phyloP scores from a whole-genome alignment of 805 yeast genomes.

The Candida anglica region DNA sequence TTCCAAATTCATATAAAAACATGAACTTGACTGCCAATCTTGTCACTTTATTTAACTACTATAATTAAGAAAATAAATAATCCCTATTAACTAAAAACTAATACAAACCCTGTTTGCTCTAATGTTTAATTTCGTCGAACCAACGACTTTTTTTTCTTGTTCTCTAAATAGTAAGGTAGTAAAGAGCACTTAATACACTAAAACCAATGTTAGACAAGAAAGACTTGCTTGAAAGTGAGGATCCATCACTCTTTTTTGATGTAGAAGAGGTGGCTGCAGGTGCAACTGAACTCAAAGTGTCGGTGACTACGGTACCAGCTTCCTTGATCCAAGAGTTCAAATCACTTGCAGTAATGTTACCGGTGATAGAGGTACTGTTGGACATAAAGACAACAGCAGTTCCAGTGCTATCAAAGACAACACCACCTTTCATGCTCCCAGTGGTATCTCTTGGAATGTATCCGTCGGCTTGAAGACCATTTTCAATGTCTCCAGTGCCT shows the following conservation, averaged over 20 bases:
- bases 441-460: slow-evolving; percentile 51
- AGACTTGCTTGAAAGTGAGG: slow-evolving; percentile 3
- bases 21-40: too few relatives aligned
- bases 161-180: background rate
- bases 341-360: slow-evolving; percentile 39
- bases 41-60: too few relatives aligned
- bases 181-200: slow-evolving; percentile 1
- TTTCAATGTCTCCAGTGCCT: slow-evolving; percentile 58
- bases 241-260: slow-evolving; percentile 21
- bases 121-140: background rate
- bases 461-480: slow-evolving; percentile 57
- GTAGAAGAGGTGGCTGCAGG: slow-evolving; percentile 14
- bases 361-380: slow-evolving; percentile 47
- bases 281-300: slow-evolving; percentile 22
- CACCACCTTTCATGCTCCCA: slow-evolving; percentile 65
- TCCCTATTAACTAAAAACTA: background rate
- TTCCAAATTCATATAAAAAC: too few relatives aligned
- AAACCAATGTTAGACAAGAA: slow-evolving; percentile 6
- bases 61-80: background rate
- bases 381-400: slow-evolving; percentile 58
- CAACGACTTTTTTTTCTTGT: background rate
- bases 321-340: slow-evolving; percentile 43
- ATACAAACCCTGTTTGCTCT: background rate
- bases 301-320: slow-evolving; percentile 24
- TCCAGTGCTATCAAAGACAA: slow-evolving; percentile 60